A percentile compares a stretch with the other conserved stretches of the same genome.
Conservation (phyloP, 2,329 filamentous ascomycete genomes). For the Epichloe baconii region DNA sequence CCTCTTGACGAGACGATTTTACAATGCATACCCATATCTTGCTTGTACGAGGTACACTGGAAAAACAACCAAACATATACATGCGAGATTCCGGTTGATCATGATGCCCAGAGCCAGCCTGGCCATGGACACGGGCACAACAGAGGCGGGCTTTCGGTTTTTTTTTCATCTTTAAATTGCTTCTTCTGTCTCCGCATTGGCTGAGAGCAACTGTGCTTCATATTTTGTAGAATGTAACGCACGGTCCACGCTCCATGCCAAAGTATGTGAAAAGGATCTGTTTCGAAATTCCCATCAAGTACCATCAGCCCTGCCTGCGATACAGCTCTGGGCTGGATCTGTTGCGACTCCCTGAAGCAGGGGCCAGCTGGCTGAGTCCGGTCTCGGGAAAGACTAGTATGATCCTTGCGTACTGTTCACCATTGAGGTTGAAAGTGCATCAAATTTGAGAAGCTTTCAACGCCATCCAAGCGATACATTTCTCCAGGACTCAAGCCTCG, state of each 20-base stretch:
- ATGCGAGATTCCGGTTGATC: background rate
- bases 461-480: too few relatives aligned
- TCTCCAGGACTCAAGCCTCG: too few relatives aligned
- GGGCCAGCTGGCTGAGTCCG: too few relatives aligned
- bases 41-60: background rate
- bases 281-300: background rate
- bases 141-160: background rate
- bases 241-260: background rate
- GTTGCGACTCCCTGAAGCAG: too few relatives aligned
- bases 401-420: too few relatives aligned
- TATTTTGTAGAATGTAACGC: background rate
- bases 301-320: background rate
- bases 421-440: too few relatives aligned
- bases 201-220: background rate
- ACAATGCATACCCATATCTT: background rate
- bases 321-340: too few relatives aligned
- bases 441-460: too few relatives aligned
- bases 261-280: background rate
- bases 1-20: conserved; percentile 9
- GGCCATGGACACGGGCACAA: background rate
- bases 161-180: background rate
- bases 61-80: background rate
- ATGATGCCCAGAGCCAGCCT: background rate
- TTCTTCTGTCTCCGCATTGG: background rate
- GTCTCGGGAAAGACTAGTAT: too few relatives aligned